phyloP scores from a whole-genome alignment of 305 asterid genomes.

The Fraxinus baroniana region DNA sequence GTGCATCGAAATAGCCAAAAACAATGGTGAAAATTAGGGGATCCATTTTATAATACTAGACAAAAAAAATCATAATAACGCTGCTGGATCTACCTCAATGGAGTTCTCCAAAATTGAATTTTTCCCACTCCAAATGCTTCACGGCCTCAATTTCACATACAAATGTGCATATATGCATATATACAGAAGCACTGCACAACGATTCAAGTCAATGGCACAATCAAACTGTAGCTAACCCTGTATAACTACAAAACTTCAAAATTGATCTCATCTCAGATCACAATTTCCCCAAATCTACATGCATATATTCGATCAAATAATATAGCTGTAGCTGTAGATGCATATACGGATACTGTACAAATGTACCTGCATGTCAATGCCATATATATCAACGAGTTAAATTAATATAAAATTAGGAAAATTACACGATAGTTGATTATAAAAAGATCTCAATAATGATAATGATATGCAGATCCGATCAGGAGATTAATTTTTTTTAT shows the following conservation, averaged over 20 bases:
- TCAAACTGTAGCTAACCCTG: slow-evolving; percentile 33
- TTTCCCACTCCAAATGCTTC: slow-evolving; percentile 26
- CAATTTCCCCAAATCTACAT: slow-evolving; percentile 9
- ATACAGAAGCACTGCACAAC: slow-evolving; percentile 17
- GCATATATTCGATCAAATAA: slow-evolving; percentile 11
- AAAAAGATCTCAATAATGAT: neutral
- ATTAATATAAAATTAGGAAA: slow-evolving; percentile 24
- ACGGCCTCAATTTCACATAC: slow-evolving; percentile 21
- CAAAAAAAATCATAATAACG: slow-evolving; percentile 1
- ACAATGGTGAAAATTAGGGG: neutral
- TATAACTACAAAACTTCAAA: slow-evolving; percentile 19
- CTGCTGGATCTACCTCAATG: slow-evolving; percentile 26
- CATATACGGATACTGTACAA: slow-evolving; percentile 12
- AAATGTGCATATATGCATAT: slow-evolving; percentile 9
- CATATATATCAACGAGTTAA: slow-evolving; percentile 2
- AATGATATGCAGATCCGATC: slow-evolving; percentile 49
- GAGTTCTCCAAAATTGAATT: slow-evolving; percentile 24
- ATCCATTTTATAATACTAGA: neutral
- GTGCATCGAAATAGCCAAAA: slow-evolving; percentile 16
- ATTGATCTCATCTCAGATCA: slow-evolving; percentile 35
- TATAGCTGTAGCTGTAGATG: slow-evolving; percentile 9
- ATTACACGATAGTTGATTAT: slow-evolving; percentile 17
- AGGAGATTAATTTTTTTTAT: slow-evolving; percentile 22
- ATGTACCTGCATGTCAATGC: slow-evolving; percentile 27
- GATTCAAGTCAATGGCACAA: slow-evolving; percentile 25